These are phyloP conservation scores for Endoconidiophora laricicola DNA, from an alignment of 2,329 filamentous ascomycete genomes.

Conservation along the genomic window DNA sequence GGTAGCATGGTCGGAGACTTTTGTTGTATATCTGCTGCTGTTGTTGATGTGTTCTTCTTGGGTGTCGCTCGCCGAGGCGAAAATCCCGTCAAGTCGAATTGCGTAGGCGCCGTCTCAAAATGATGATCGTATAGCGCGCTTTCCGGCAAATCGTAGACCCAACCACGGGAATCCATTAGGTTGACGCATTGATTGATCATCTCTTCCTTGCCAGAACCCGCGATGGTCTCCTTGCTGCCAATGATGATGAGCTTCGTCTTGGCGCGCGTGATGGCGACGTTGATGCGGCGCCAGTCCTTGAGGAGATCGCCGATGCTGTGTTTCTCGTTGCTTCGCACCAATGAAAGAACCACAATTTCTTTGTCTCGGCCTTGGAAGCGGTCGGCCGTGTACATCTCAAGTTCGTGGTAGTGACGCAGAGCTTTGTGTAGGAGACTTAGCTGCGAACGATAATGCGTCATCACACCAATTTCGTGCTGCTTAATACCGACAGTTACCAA, in stretches of 20 bases:
- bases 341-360: constrained; percentile 71
- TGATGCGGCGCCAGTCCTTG: constrained; percentile 82
- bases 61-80: constrained; percentile 14
- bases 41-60: constrained; percentile 14
- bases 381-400: constrained; percentile 95
- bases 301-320: constrained; percentile 78
- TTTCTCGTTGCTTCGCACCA: constrained; percentile 73
- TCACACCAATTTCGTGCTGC: constrained; percentile 68
- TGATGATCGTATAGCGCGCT: constrained; percentile 49
- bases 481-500: constrained; percentile 63
- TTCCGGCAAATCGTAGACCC: constrained; percentile 57
- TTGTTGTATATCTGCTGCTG: constrained; percentile 10
- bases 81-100: constrained; percentile 17
- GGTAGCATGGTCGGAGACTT: too few relatives aligned
- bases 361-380: constrained; percentile 96
- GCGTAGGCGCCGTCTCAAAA: constrained; percentile 43
- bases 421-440: constrained; percentile 64
- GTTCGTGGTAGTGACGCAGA: constrained; percentile 41
- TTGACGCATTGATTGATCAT: constrained; percentile 61
- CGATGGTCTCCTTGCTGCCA: constrained; percentile 66
- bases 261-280: constrained; percentile 86
- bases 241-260: constrained; percentile 83
- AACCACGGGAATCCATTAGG: constrained; percentile 61
- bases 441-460: constrained; percentile 92
- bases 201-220: constrained; percentile 52